Evolutionary conservation across 169 alveolate species (phyloP).

Genomic region (Cyclospora cayetanensis): DNA sequence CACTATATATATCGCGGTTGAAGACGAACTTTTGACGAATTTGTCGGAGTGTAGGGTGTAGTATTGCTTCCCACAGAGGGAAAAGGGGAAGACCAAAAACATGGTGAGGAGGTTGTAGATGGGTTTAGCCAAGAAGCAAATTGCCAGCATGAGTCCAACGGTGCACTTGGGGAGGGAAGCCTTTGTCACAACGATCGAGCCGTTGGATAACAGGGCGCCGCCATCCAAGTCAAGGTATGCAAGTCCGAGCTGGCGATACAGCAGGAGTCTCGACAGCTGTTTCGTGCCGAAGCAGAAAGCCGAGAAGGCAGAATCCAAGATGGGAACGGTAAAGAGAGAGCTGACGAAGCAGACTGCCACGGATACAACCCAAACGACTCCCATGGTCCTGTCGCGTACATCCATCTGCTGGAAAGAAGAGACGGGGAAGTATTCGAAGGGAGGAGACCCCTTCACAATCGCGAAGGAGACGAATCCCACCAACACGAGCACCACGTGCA

Average conservation of each 20-base stretch:
- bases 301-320: background rate
- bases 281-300: background rate
- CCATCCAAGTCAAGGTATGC: background rate
- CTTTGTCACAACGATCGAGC: no score
- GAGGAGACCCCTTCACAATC: background rate
- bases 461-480: background rate
- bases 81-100: background rate
- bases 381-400: background rate
- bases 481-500: background rate
- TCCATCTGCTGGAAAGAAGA: background rate
- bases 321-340: background rate
- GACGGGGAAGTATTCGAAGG: conserved; percentile 48
- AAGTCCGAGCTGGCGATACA: background rate
- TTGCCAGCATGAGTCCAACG: background rate
- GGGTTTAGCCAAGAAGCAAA: background rate
- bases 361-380: background rate
- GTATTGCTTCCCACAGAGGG: background rate
- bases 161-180: background rate
- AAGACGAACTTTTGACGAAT: background rate
- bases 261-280: background rate
- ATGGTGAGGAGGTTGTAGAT: background rate
- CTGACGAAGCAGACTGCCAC: background rate
- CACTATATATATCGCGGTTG: no score
- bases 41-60: background rate
- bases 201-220: no score